Evolutionary conservation across 371 early-diverging fungal genomes (phyloP), one percentile per base, ranked within the genome.

Genomic region (Apophysomyces variabilis): DNA sequence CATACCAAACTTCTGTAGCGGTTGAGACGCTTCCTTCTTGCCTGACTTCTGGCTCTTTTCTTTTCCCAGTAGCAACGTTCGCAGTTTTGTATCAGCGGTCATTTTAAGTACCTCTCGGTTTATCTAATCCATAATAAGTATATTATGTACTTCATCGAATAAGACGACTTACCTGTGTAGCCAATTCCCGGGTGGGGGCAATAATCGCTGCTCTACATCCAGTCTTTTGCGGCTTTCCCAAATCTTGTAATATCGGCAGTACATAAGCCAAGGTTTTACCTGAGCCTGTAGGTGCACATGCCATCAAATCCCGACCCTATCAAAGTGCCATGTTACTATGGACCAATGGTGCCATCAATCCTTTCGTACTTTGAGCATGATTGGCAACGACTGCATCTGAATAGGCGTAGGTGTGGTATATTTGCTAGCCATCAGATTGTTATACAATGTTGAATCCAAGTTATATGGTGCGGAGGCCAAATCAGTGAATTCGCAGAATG

Each of bases 201-300:
- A 99, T 92, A 59, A 99, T 90, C 32, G 96, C 79, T 0, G 96
- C 97, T 41, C 95, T 85, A 70, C 92, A 89, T 6, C 96, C 94
- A 4, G 79, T 85, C 62, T 86, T 90, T 63, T 88, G 85, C 0
- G 92, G 93, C 41, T 84, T 78, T 57, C 91, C 87, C 58, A 96
- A 75, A 61, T 90, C 85, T 62, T 95, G 92, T 63, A 99, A 67
- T 9, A 99, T 93, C 3, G 99, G 98, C 21, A 99, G 74, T 38
- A 96, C 67, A 72, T 93, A 99, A 1, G 99, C 96, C 73, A 98
- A 76, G 4, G 99, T 99, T 83, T 99, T 99, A 75, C 99, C 99
- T n/a, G 96, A 95, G 70, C 99, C 97, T 1, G 99, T 98, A 32
- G 95, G 93, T 0, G 99, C 96, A 75, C 94, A 92, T 0, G 93